Evolutionary conservation across 1,284 basidiomycete species (phyloP).

Genomic region (Ustanciosporium gigantosporum): DNA sequence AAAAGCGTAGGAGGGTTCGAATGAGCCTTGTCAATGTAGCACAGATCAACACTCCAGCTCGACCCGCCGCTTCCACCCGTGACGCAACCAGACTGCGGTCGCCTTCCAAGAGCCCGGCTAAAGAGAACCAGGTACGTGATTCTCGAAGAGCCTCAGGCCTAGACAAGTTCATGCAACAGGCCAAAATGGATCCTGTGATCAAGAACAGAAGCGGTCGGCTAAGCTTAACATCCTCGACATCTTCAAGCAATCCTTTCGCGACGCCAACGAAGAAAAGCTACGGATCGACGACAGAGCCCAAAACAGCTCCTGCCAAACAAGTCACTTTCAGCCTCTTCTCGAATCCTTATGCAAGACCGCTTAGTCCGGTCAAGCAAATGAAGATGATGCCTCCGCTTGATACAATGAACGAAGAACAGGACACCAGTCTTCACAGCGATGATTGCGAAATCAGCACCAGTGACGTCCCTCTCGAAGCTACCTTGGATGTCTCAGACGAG

Average conservation of each 20-base stretch:
- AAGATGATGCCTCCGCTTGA: constrained; percentile 33
- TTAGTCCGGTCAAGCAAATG: constrained; percentile 42
- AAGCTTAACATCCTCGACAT: constrained; percentile 18
- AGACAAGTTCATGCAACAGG: constrained; percentile 27
- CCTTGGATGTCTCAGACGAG: neutral
- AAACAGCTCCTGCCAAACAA: constrained; percentile 37
- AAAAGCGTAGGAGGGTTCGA: constrained; percentile 12
- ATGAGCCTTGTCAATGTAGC: constrained; percentile 42
- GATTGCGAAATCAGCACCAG: neutral
- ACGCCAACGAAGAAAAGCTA: constrained; percentile 22
- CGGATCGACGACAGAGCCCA: constrained; percentile 4
- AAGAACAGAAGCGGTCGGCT: constrained; percentile 10
- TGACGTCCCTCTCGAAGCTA: constrained; percentile 1
- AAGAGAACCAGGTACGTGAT: constrained; percentile 6
- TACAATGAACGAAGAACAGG: constrained; percentile 34
- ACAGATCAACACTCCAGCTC: constrained; percentile 31
- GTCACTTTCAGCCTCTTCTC: constrained; percentile 29
- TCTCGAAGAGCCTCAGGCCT: constrained; percentile 21
- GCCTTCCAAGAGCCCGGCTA: neutral
- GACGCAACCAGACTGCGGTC: too few relatives aligned
- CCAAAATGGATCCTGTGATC: constrained; percentile 18
- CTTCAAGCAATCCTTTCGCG: constrained; percentile 11
- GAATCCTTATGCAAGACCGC: constrained; percentile 10
- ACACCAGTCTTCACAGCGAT: constrained; percentile 19
- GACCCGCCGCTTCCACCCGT: neutral